These are phyloP conservation scores for Penicillium chermesinum DNA, from an alignment of 495 filamentous ascomycete species.

Conservation along the genomic window DNA sequence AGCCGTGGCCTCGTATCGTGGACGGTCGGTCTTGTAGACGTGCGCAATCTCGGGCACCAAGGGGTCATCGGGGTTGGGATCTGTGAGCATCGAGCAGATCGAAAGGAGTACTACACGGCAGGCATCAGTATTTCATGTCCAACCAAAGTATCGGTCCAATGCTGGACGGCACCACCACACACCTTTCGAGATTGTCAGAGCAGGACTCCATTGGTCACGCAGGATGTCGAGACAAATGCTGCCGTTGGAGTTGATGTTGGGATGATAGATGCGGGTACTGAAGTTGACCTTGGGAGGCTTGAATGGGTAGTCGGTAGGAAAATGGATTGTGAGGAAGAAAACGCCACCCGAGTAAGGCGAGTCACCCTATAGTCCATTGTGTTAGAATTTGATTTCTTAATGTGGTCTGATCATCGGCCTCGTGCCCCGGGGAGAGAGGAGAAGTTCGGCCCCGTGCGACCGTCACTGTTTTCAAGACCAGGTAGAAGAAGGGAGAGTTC, in stretches of 20 bases:
- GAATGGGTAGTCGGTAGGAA: slow-evolving; percentile 99
- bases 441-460: slow-evolving; percentile 1
- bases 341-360: slow-evolving; percentile 96
- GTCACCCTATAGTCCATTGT: slow-evolving; percentile 56
- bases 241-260: slow-evolving; percentile 99
- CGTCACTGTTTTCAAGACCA: neutral
- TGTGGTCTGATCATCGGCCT: slow-evolving; percentile 9
- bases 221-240: slow-evolving; percentile 98
- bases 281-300: slow-evolving; percentile 99
- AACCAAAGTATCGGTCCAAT: too few relatives aligned
- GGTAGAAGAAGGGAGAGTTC: slow-evolving; percentile 2
- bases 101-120: slow-evolving; percentile 78
- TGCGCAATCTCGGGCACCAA: slow-evolving; percentile 98
- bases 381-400: slow-evolving; percentile 15
- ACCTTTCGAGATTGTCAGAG: slow-evolving; percentile 98
- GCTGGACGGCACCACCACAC: too few relatives aligned
- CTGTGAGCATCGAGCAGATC: slow-evolving; percentile 99
- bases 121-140: neutral
- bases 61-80: slow-evolving; percentile 98
- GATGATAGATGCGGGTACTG: slow-evolving; percentile 98
- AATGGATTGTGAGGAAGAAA: slow-evolving; percentile 97
- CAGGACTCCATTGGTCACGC: slow-evolving; percentile 98
- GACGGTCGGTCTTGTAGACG: slow-evolving; percentile 98
- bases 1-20: slow-evolving; percentile 91
- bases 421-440: neutral